Evolutionary conservation across 2,329 filamentous ascomycete genomes (phyloP), one percentile per base, ranked within the genome.

Genomic region (Tolypocladium guangdongense): DNA sequence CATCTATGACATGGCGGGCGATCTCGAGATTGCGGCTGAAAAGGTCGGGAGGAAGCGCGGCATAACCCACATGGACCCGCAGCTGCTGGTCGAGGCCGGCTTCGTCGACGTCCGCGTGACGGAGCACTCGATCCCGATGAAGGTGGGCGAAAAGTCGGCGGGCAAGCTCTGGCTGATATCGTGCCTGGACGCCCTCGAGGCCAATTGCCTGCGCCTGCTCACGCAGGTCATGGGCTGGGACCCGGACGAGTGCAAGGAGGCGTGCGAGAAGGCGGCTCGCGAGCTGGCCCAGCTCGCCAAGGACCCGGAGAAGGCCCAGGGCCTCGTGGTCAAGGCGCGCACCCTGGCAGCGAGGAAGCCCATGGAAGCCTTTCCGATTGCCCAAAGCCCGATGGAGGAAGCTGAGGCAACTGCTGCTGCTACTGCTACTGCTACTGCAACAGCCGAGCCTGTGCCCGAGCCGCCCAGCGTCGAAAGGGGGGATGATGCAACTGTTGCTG

Each of bases 131-230:
- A 73, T 81, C 36, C 77, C 76, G 5, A 69, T 81, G 33, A 71
- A 69, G 8, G 56, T 74, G 39, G 72, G 74, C 51, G 72, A 74
- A 39, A 66, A 65, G 50, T 71, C 70, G 8, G 74, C 74, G 3
- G 76, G 77, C 41, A 78, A 78, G 57, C 72, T 80, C 49, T 81
- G 77, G 77, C 67, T 81, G 35, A 73, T 80, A 27, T 70, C 73
- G 2, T 71, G 75, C 54, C 65, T 81, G 35, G 77, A 80, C 53
- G 72, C 73, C 3, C 61, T 80, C 33, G 78, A 81, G 62, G 71
- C 77, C 12, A 62, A 67, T 35, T 73, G 68, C 41, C 62, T 82
- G 56, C 71, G 80, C 36, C 68, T 76, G 12, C 68, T 82, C 54
- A 82, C 78, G 1, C 74, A 72, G 57, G 68, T 78, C 49, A 73